These are phyloP conservation scores for Radiomyces spectabilis DNA, from an alignment of 192 early-diverging fungal species.

Conservation along the genomic window DNA sequence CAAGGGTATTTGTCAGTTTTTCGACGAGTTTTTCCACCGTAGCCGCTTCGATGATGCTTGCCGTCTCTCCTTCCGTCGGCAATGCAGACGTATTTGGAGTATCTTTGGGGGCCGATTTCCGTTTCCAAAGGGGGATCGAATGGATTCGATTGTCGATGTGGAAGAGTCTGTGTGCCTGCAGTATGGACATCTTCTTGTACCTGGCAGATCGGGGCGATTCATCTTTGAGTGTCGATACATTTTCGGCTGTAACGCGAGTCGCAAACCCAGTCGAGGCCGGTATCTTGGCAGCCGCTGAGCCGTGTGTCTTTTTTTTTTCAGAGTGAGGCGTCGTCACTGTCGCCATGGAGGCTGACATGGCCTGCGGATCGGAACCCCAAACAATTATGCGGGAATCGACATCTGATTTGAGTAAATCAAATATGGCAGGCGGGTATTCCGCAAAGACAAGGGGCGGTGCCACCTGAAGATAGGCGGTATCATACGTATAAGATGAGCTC, in stretches of 20 bases:
- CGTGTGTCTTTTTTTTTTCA: constrained; percentile 1
- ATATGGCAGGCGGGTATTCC: constrained; percentile 22
- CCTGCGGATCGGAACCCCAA: constrained; percentile 26
- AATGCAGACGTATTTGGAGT: neutral
- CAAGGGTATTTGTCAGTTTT: constrained; percentile 44
- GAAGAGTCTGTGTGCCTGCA: neutral
- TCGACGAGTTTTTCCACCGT: constrained; percentile 48
- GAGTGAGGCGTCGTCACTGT: neutral
- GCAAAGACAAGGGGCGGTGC: constrained; percentile 16
- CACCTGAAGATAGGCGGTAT: too few relatives aligned
- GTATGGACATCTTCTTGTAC: constrained; percentile 1
- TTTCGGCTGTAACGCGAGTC: too few relatives aligned
- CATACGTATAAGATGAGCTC: too few relatives aligned
- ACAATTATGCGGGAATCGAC: constrained; percentile 22
- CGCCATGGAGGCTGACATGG: constrained; percentile 1
- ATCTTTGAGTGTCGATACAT: too few relatives aligned
- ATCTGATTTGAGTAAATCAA: constrained; percentile 23
- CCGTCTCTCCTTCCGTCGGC: neutral
- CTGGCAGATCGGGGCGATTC: too few relatives aligned
- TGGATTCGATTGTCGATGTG: neutral
- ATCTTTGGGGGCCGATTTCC: neutral
- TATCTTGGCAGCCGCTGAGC: neutral
- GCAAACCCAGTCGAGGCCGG: too few relatives aligned
- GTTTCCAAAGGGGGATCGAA: neutral
- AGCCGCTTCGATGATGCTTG: constrained; percentile 34